Base-by-base conservation (phyloP, 352 stramenopile genomes). In the Globisporangium paroecandrum region DNA sequence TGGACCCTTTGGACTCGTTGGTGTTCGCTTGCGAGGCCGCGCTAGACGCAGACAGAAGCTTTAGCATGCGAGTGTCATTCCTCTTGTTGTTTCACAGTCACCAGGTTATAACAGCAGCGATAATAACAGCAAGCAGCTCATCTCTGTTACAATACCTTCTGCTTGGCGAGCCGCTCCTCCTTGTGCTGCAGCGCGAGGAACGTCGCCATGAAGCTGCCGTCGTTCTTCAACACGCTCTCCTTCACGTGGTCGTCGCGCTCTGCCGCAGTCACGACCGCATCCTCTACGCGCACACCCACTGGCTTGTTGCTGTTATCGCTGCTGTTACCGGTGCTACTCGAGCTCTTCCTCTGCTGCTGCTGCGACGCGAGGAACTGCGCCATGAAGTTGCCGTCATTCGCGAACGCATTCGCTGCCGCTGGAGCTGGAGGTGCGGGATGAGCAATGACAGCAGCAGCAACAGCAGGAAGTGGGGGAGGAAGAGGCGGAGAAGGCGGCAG, bases 361-460 rank as follows among this genome's bases (percentile, higher is more conserved):
- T 71, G 46, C 25, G 47, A 32, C 29, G 64, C 64, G 27, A 71
- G 65, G 55, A 74, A 74, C 58, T 66, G 58, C 59, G 69, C 69
- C 69, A 74, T 74, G 54, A 74, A 74, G 69, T 67, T 68, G 29
- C 69, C 69, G 8, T 74, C 69, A 34, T 74, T 74, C 25, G 43
- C 69, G 34, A 74, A 74, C 20, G 55, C 51, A 29, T 74, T 74
- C 25, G 34, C 51, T 49, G 60, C 29, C 9, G 34, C 61, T 29
- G 15, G 41, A n/a, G 8, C 4, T 49, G 41, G 41, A 7, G 13
- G 5, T 62, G 36, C 32, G 24, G n/a, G 34, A 3, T n/a, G 6
- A 58, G 41, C 18, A 25, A 5, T 18, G 2, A 8, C 55, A 27
- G 0, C 36, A 58, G 41, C 29, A 46, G 3, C 10, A 7, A 3